Base-by-base conservation (phyloP, 441 rosid genomes). In the Croton setiger region DNA sequence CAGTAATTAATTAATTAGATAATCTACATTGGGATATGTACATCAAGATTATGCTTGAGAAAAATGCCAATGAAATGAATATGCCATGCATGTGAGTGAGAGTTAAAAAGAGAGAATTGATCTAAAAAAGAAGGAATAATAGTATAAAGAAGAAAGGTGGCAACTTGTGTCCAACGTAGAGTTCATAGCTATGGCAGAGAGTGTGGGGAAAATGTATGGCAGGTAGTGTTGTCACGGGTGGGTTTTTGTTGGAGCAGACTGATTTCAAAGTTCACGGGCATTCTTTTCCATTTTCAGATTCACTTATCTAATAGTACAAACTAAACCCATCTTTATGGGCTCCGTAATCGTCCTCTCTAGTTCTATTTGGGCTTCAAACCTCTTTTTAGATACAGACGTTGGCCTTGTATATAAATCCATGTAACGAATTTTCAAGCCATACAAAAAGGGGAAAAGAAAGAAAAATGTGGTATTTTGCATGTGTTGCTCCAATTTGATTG, bases 191-290 rank as follows among this genome's bases (percentile, higher is more conserved):
- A 13, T 53, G 6, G 47, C 10, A 7, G 15, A 17, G 11, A 12
- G 39, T 7, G 12, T 17, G 31, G 63, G 31, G n/a, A n/a, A 35
- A 12, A 33, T 44, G 45, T 39, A 31, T 58, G 73, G 62, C 61
- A 27, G 12, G 13, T 31, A n/a, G 66, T 27, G 31, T 27, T 27
- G 1, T 39, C 43, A 39, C 43, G 43, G 43, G 11, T 57, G 67
- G 73, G 62, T 48, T 48, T 3, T 49, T 36, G 64, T 27, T 27
- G 31, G 31, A 27, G 31, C 11, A 33, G 47, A 53, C 60, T 44
- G 36, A 35, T 65, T 31, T 49, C 36, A 45, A 52, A 44, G 63
- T 44, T 70, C 68, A 75, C 78, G 63, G 62, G 63, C 0, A 56
- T 2, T 39, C 52, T 39, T 8, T 15, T 55, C 36, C 4, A 23